Evolutionary conservation across 2,329 filamentous ascomycete genomes (phyloP).

Genomic region (Beauveria scarabaeidicola): DNA sequence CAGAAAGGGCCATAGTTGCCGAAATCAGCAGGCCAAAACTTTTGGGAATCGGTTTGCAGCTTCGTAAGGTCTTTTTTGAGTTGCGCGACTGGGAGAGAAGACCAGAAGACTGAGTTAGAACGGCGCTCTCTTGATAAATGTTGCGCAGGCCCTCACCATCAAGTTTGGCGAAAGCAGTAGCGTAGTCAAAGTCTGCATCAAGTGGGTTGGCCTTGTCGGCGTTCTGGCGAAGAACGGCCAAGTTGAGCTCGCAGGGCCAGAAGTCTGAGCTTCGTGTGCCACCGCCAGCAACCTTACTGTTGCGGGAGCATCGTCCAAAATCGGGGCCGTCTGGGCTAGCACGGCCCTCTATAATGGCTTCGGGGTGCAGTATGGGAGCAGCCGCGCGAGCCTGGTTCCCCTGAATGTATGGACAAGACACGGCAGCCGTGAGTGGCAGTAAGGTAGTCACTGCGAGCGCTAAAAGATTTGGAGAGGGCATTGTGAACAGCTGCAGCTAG

Average conservation of each 20-base stretch:
- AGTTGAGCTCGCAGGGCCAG: slow-evolving; percentile 62
- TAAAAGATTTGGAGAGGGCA: background rate
- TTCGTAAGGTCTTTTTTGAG: slow-evolving; percentile 64
- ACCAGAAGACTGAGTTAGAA: background rate
- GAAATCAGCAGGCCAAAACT: slow-evolving; percentile 76
- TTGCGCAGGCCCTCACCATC: slow-evolving; percentile 28
- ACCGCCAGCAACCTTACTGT: slow-evolving; percentile 42
- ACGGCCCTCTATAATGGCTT: slow-evolving; percentile 3
- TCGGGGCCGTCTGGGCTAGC: background rate
- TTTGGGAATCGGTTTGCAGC: slow-evolving; percentile 69
- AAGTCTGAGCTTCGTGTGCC: slow-evolving; percentile 63
- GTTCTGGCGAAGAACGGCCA: slow-evolving; percentile 68
- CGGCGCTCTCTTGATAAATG: too few relatives aligned
- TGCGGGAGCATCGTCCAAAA: slow-evolving; percentile 10
- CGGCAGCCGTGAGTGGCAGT: background rate
- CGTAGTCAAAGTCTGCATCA: slow-evolving; percentile 61
- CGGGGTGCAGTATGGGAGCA: slow-evolving; percentile 4
- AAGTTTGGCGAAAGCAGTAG: slow-evolving; percentile 57
- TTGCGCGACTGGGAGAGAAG: slow-evolving; percentile 38
- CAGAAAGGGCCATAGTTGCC: slow-evolving; percentile 76
- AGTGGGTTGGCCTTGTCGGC: slow-evolving; percentile 54
- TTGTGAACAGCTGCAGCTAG: background rate
- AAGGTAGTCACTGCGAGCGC: slow-evolving; percentile 1
- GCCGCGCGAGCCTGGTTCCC: slow-evolving; percentile 4
- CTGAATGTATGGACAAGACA: slow-evolving; percentile 7